Evolutionary conservation across 2,329 filamentous ascomycete species (phyloP).

Genomic region (Pestalotiopsis sp.): DNA sequence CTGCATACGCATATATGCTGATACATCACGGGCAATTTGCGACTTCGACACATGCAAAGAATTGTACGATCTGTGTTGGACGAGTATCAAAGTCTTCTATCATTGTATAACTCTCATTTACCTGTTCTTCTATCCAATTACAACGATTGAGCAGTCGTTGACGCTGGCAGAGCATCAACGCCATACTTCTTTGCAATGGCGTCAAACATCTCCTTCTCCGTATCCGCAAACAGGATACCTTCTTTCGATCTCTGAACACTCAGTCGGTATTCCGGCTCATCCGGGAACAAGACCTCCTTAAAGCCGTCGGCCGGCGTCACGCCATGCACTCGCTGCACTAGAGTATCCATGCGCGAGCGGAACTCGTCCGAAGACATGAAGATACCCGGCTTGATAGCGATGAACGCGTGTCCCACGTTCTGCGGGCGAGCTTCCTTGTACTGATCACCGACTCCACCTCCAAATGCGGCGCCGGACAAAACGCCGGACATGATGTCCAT

Average conservation of each 20-base stretch:
- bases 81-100: too few species aligned
- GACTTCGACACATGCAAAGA: too few species aligned
- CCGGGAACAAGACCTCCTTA: background rate
- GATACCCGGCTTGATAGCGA: background rate
- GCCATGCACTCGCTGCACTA: background rate
- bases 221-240: background rate
- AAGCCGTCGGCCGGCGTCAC: background rate
- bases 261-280: background rate
- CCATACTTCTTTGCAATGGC: background rate
- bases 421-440: background rate
- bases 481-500: constrained; percentile 1
- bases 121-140: background rate
- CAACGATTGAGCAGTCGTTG: background rate
- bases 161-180: background rate
- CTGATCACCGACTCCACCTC: background rate
- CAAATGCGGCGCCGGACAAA: background rate
- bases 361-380: background rate
- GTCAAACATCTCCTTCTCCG: background rate
- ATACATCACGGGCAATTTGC: too few species aligned
- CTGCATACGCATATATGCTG: too few species aligned
- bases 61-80: too few species aligned
- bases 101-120: background rate
- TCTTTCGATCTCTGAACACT: background rate
- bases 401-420: background rate
- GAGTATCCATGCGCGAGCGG: background rate